Base-by-base conservation (phyloP, 2,329 filamentous ascomycete genomes). In the Aspergillus sp. region DNA sequence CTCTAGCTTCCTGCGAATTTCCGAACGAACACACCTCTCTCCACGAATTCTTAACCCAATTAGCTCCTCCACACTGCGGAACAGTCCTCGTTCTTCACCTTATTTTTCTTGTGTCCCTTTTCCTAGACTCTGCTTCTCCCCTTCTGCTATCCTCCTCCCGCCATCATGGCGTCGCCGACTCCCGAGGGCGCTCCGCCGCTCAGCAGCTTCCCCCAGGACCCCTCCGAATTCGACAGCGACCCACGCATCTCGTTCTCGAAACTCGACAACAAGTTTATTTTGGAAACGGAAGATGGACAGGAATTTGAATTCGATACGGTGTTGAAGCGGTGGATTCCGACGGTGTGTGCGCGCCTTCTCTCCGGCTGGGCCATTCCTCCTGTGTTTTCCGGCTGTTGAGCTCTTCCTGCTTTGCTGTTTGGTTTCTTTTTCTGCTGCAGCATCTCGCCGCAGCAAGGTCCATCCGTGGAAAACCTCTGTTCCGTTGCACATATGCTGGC, bases 231-330 rank as follows among this genome's bases (percentile, higher is more conserved):
- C 68, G 85, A 87, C 63, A 76, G 76, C 53, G 91, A 96, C 68
- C 82, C 89, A 24, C 88, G 92, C 61, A 89, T 96, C 65, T 93
- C 90, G 5, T 95, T 87, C 75, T 93, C 89, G n/a, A 88, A 83
- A 67, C 79, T 90, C 55, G 87, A 93, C 72, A 80, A 84, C 65
- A 93, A 90, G 68, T 93, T 87, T 75, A 83, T 94, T 49, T 84
- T 94, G 7, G 91, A 95, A 56, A 87, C 89, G 52, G 89, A 91
- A 45, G 86, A 94, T 67, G 90, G 90, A 48, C 82, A 84, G 55
- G 92, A 96, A 70, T 95, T 87, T 75, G 88, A 92, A 69, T 96
- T 87, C 75, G 86, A 95, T 71, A 73, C 81, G 46, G 79, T 78
- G 47, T 73, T 85, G 60, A 86, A 83, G 73, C 82, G 84, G 72